Base-by-base conservation (phyloP, 2,329 filamentous ascomycete genomes). In the Fusarium camptoceras region DNA sequence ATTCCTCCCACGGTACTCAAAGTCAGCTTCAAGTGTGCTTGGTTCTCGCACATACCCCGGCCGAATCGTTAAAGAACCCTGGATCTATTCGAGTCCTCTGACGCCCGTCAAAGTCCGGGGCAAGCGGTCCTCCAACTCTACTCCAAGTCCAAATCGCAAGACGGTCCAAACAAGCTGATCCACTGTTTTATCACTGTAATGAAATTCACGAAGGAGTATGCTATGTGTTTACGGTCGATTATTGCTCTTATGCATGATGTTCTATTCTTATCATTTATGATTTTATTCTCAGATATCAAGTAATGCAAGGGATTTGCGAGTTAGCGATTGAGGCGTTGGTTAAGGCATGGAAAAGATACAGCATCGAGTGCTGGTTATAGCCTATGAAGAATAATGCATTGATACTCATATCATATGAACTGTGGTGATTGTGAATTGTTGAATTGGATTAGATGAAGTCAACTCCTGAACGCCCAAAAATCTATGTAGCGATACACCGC, bases 381-480 rank as follows among this genome's bases (percentile, higher is more conserved):
- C 48, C 28, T 59, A 68, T 68, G 55, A 68, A 51, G 50, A 68
- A 60, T 42, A 64, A 42, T 34, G 46, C 50, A 34, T 25, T 49
- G 15, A 39, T 18, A 28, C 20, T 28, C 28, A 6, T 14, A 55
- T 22, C 9, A 16, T 10, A 18, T 34, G 16, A 18, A 3, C 16
- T 34, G 12, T 11, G 5, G 12, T 15, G 31, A 31, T 16, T 34
- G 16, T n/a, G 16, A 37, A 37, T 37, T 37, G 34, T 37, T 37
- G 16, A 37, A 37, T 37, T 37, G 31, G 2, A 28, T 28, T 5
- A n/a, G 1, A n/a, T 60, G 28, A 41, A 30, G 27, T 28, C 12
- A 61, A 73, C 72, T 71, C 72, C 72, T 56, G 31, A 72, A 73
- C 72, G 58, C 72, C 72, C 27, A n/a, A 47, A 6, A 61, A 14